These are phyloP conservation scores for Abortiporus biennis DNA, from an alignment of 1,284 basidiomycete genomes.

Conservation along the genomic window DNA sequence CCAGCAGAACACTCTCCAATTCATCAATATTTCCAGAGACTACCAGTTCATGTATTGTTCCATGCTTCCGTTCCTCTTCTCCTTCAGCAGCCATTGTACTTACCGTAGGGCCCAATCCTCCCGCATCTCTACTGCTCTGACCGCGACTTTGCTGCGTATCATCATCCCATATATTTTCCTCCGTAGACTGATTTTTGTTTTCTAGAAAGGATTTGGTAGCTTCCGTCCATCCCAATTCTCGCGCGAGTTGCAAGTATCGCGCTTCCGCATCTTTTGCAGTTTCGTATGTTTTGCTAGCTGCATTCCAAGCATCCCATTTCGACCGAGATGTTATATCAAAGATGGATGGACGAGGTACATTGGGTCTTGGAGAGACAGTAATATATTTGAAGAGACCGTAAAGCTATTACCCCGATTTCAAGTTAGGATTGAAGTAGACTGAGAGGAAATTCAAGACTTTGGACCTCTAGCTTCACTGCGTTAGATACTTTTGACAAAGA, in stretches of 20 bases:
- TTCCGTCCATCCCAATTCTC: constrained; percentile 61
- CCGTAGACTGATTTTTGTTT: constrained; percentile 8
- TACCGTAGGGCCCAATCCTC: constrained; percentile 56
- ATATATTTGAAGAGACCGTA: constrained; percentile 85
- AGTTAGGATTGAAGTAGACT: constrained; percentile 22
- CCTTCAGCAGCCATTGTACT: constrained; percentile 48
- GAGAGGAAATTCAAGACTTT: constrained; percentile 15
- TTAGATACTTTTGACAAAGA: constrained; percentile 48
- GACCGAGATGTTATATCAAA: constrained; percentile 78
- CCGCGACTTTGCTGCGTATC: constrained; percentile 10
- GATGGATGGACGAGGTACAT: constrained; percentile 64
- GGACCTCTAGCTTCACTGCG: constrained; percentile 70
- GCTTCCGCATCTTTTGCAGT: constrained; percentile 37
- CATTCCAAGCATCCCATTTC: constrained; percentile 85
- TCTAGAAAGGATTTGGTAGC: constrained; percentile 17
- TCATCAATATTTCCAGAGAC: constrained; percentile 47
- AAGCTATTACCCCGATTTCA: constrained; percentile 44
- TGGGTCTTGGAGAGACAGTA: constrained; percentile 51
- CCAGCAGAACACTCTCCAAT: constrained; percentile 40
- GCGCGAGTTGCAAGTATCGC: constrained; percentile 70
- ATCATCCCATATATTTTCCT: constrained; percentile 24
- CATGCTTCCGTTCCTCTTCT: constrained; percentile 28
- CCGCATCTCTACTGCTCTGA: constrained; percentile 22
- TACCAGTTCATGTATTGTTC: constrained; percentile 59
- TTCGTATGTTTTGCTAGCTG: constrained; percentile 44